phyloP scores from a whole-genome alignment of 2,329 filamentous ascomycete species.

The Ceratocystis lukuohia region DNA sequence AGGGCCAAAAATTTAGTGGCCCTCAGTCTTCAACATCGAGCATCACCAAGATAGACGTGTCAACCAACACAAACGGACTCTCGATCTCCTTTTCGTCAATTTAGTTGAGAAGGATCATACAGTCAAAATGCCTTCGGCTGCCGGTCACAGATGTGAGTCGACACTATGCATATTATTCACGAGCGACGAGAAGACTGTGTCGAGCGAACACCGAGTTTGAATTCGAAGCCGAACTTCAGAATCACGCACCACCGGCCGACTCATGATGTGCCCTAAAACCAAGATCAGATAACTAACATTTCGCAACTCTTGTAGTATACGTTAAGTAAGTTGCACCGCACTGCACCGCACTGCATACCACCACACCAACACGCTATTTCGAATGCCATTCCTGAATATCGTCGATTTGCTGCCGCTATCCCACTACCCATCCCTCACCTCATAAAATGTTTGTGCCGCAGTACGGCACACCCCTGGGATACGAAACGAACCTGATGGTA shows the following conservation, averaged over 20 bases:
- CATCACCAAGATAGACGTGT: slow-evolving; percentile 20
- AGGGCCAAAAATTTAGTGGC: slow-evolving; percentile 23
- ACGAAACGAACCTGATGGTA: neutral
- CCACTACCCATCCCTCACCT: no score
- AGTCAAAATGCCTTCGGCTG: slow-evolving; percentile 77
- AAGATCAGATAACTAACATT: slow-evolving; percentile 29
- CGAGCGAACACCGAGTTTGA: slow-evolving; percentile 6
- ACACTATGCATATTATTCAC: slow-evolving; percentile 10
- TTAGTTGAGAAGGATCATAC: slow-evolving; percentile 29
- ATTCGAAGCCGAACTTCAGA: slow-evolving; percentile 9
- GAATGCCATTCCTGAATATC: neutral
- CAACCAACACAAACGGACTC: slow-evolving; percentile 25
- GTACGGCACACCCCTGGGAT: neutral
- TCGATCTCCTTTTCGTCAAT: slow-evolving; percentile 29
- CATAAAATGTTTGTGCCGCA: neutral
- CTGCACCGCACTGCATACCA: neutral
- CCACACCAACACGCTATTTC: neutral
- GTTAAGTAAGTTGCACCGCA: slow-evolving; percentile 60
- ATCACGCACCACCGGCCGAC: slow-evolving; percentile 1
- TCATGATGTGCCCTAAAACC: neutral
- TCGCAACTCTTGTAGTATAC: slow-evolving; percentile 47
- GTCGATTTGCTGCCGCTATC: neutral
- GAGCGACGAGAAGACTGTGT: slow-evolving; percentile 11
- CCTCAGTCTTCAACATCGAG: slow-evolving; percentile 21
- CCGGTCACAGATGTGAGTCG: slow-evolving; percentile 76